phyloP scores from a whole-genome alignment of 805 yeast genomes.

The Barnettozyma sp. region DNA sequence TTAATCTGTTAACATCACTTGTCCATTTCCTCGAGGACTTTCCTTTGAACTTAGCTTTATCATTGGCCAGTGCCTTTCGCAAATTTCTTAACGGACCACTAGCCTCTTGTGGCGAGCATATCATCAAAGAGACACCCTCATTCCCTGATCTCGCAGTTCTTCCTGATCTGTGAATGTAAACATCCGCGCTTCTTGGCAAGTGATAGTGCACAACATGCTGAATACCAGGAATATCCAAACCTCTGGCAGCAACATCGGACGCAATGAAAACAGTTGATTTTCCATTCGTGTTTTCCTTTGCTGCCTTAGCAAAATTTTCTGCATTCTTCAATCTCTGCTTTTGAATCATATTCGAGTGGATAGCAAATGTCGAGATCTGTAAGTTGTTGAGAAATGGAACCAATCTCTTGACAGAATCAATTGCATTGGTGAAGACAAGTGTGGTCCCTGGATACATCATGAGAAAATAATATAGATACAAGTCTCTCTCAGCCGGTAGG shows the following conservation, averaged over 20 bases:
- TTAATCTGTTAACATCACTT: conserved; percentile 58
- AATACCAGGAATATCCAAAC: conserved; percentile 84
- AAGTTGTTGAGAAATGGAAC: conserved; percentile 69
- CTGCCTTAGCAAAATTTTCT: conserved; percentile 65
- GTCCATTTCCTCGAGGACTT: conserved; percentile 38
- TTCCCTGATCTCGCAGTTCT: conserved; percentile 95
- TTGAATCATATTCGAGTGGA: conserved; percentile 93
- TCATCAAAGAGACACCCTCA: conserved; percentile 91
- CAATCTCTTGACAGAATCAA: conserved; percentile 85
- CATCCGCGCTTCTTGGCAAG: conserved; percentile 89
- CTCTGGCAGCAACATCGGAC: conserved; percentile 98
- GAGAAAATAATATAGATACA: conserved; percentile 81
- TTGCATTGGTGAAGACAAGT: conserved; percentile 88
- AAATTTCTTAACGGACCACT: conserved; percentile 79
- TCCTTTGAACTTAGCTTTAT: conserved; percentile 24
- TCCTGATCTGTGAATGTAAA: conserved; percentile 93
- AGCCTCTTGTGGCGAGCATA: conserved; percentile 91
- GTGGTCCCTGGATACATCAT: conserved; percentile 84
- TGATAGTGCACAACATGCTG: conserved; percentile 96
- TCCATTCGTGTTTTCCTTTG: conserved; percentile 30
- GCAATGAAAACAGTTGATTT: conserved; percentile 70
- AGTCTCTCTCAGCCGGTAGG: conserved; percentile 82
- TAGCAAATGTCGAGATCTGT: conserved; percentile 59
- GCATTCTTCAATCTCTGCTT: conserved; percentile 82
- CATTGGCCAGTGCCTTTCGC: conserved; percentile 45